phyloP scores from a whole-genome alignment of 495 filamentous ascomycete genomes.

The Podospora anserina region DNA sequence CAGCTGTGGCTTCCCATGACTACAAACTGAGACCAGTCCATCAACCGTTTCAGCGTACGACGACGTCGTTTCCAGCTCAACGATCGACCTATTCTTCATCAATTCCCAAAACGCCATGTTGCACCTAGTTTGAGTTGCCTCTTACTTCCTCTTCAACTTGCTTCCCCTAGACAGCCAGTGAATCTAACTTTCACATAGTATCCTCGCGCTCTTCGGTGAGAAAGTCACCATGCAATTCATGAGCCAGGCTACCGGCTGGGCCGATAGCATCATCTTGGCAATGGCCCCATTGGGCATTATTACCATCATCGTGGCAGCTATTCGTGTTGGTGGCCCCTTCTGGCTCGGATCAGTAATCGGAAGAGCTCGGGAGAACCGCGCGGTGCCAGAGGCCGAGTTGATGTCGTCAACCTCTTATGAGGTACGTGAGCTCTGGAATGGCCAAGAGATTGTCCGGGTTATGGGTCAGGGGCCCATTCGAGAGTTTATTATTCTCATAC shows the following conservation, averaged over 20 bases:
- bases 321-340: conserved; percentile 51
- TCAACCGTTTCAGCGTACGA: too few relatives aligned
- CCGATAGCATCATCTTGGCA: conserved; percentile 55
- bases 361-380: conserved; percentile 34
- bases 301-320: conserved; percentile 52
- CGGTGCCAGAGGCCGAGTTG: conserved; percentile 31
- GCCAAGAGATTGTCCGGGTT: conserved; percentile 30
- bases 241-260: conserved; percentile 45
- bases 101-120: too few relatives aligned
- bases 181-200: neutral
- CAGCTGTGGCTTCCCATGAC: too few relatives aligned
- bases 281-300: conserved; percentile 55
- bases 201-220: conserved; percentile 57
- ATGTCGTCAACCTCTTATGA: conserved; percentile 36
- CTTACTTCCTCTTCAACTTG: too few relatives aligned
- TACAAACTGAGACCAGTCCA: too few relatives aligned
- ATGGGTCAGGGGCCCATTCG: conserved; percentile 20
- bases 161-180: too few relatives aligned
- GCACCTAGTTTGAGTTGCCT: too few relatives aligned
- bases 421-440: conserved; percentile 40
- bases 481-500: conserved; percentile 14
- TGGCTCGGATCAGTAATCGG: conserved; percentile 54
- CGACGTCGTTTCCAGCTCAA: too few relatives aligned
- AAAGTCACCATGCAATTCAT: conserved; percentile 57
- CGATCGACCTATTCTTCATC: too few relatives aligned